Conservation (phyloP, 495 filamentous ascomycete genomes). For the Aspergillus saccharolyticus region DNA sequence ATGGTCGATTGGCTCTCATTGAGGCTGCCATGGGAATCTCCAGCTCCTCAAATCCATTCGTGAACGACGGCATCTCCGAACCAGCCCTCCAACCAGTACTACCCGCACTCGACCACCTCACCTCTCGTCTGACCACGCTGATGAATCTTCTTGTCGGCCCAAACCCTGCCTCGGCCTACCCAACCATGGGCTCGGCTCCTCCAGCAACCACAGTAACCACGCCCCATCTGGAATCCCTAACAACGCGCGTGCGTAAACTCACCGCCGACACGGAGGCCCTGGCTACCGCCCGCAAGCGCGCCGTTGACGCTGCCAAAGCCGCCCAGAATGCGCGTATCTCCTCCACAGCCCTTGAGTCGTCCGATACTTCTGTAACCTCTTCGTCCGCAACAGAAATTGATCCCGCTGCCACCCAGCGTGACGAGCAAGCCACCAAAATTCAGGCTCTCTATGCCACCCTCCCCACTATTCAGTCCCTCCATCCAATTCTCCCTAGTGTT, state of each 20-base stretch:
- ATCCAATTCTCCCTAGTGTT: conserved; percentile 78
- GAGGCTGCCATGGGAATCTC: conserved; percentile 80
- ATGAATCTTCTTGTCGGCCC: conserved; percentile 41
- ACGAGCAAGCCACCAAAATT: conserved; percentile 76
- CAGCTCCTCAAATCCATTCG: conserved; percentile 58
- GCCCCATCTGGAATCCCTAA: conserved; percentile 64
- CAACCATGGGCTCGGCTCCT: conserved; percentile 16
- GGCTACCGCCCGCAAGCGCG: conserved; percentile 64
- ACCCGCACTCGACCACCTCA: conserved; percentile 63
- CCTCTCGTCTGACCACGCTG: conserved; percentile 39
- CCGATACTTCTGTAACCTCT: conserved; percentile 49
- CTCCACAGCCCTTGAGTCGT: conserved; percentile 33
- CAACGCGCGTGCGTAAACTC: conserved; percentile 65
- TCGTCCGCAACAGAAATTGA: conserved; percentile 40
- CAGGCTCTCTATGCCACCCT: conserved; percentile 88
- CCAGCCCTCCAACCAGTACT: conserved; percentile 73
- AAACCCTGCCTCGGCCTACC: conserved; percentile 27
- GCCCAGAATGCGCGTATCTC: conserved; percentile 55
- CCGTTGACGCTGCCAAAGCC: conserved; percentile 62
- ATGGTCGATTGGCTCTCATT: conserved; percentile 67
- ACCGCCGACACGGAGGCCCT: conserved; percentile 76
- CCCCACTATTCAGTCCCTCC: conserved; percentile 80
- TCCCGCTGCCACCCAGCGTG: conserved; percentile 31
- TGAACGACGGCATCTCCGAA: conserved; percentile 53
- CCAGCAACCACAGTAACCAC: conserved; percentile 29